Conservation (phyloP, 164 flowering plant genomes). For the Liriodendron chinense region DNA sequence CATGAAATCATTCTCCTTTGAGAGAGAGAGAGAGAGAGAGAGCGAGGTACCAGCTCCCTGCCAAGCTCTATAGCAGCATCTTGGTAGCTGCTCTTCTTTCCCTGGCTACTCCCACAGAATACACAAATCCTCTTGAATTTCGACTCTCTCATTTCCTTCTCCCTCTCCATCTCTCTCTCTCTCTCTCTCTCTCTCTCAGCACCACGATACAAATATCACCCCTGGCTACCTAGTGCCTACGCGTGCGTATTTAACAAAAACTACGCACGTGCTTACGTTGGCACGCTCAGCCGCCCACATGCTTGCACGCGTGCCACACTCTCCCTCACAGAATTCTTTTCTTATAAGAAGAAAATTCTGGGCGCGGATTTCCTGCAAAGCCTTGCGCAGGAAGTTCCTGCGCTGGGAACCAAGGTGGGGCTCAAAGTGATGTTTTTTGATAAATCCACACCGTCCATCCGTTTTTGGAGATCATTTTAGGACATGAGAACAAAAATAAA, state of each 20-base stretch:
- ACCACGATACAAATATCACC: background rate
- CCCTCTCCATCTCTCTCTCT: conserved; percentile 46
- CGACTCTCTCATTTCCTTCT: conserved; percentile 46
- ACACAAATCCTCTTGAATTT: conserved; percentile 91
- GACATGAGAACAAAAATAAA: too few relatives aligned
- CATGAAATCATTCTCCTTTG: too few relatives aligned
- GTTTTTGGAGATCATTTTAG: too few relatives aligned
- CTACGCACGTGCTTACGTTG: conserved; percentile 2
- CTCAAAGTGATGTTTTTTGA: too few relatives aligned
- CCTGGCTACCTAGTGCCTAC: background rate
- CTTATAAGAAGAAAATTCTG: too few relatives aligned
- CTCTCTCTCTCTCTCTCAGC: conserved; percentile 1
- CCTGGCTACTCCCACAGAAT: conserved; percentile 98
- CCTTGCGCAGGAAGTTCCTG: too few relatives aligned
- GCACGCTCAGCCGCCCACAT: conserved; percentile 3
- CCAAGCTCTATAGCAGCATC: conserved; percentile 96
- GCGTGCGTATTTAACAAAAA: conserved; percentile 4
- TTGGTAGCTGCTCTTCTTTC: conserved; percentile 88
- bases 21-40: background rate
- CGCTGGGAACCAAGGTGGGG: too few relatives aligned
- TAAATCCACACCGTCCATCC: too few relatives aligned
- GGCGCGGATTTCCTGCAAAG: too few relatives aligned
- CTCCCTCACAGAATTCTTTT: too few relatives aligned
- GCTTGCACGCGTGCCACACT: background rate
- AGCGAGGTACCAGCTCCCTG: conserved; percentile 62